Evolutionary conservation across 2,329 filamentous ascomycete species (phyloP), one percentile per base, ranked within the genome.

Genomic region (Colletotrichum musae): DNA sequence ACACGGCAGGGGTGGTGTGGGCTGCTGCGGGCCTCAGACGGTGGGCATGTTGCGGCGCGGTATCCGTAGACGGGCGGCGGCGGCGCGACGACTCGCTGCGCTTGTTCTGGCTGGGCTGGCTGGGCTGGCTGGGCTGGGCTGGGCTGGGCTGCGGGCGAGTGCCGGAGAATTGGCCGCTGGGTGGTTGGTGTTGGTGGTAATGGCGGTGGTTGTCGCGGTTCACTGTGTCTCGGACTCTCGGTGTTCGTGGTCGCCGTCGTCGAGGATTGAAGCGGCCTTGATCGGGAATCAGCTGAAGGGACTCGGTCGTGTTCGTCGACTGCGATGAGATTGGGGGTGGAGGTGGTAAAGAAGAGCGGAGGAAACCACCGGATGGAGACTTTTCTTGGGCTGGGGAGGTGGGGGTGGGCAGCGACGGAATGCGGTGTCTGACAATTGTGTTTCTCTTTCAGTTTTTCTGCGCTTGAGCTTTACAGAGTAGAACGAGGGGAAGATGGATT

Each of bases 1-100:
- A 64, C 64, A 68, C 68, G 68, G 68, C 68, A 68, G 53, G 68
- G 64, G 67, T 70, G 51, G 62, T 60, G 67, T 66, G 64, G 64
- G 64, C 51, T 62, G 45, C 48, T 13, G 64, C 52, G 51, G 68
- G 58, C 58, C 64, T 62, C 41, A 62, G 68, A 68, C 64, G 41
- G 57, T 63, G 41, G 64, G 58, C 64, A 68, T 68, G 51, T 62
- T 54, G 57, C 32, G 54, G 52, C 53, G 53, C 53, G 52, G 41
- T 43, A 43, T 43, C 41, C 41, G 41, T 43, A 43, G 41, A n/a
- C 41, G 32, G 32, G 32, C 32, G 32, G 32, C 28, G 28, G 6
- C 32, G 32, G 32, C 32, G 32, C 32, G 32, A 36, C 32, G 32
- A 10, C 32, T 36, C 32, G 32, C 32, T 36, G 32, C 32, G 32